Evolutionary conservation across 192 early-diverging fungal genomes (phyloP).

Genomic region (Haplosporangium gracile): DNA sequence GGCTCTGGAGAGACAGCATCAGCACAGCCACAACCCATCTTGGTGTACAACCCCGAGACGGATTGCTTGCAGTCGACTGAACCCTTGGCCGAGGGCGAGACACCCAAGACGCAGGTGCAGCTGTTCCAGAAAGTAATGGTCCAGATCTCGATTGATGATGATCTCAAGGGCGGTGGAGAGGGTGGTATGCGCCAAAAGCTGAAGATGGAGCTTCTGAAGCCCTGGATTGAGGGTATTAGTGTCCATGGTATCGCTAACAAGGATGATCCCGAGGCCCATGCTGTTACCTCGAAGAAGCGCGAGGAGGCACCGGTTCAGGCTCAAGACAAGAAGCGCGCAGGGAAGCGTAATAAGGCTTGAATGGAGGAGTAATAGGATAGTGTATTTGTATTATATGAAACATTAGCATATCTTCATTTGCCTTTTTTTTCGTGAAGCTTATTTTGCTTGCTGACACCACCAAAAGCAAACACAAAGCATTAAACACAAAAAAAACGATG

Average conservation of each 20-base stretch:
- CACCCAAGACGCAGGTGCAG: slow-evolving; percentile 65
- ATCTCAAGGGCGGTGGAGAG: slow-evolving; percentile 61
- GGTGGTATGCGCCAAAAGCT: slow-evolving; percentile 74
- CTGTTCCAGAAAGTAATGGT: slow-evolving; percentile 89
- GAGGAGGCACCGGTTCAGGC: background rate
- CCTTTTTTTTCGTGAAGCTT: too few species aligned
- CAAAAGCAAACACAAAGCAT: too few species aligned
- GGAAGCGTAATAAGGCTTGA: slow-evolving; percentile 36
- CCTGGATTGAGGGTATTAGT: slow-evolving; percentile 67
- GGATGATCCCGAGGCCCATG: slow-evolving; percentile 35
- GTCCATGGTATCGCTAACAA: slow-evolving; percentile 48
- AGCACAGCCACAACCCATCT: slow-evolving; percentile 18
- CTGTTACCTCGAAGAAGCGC: slow-evolving; percentile 26
- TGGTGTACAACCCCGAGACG: slow-evolving; percentile 59
- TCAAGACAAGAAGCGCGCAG: slow-evolving; percentile 13
- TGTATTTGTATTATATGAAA: slow-evolving; percentile 13
- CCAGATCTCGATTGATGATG: slow-evolving; percentile 71
- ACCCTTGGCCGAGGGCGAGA: slow-evolving; percentile 42
- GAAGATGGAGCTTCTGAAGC: slow-evolving; percentile 68
- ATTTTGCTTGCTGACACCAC: too few species aligned
- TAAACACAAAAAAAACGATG: too few species aligned
- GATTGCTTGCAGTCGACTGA: slow-evolving; percentile 56
- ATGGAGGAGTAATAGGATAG: background rate
- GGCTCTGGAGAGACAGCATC: slow-evolving; percentile 27
- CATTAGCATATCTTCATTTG: too few species aligned